A percentile compares a stretch with the other conserved stretches of the same genome.
Evolutionary conservation across 1,284 basidiomycete genomes (phyloP).

Genomic region (Trichosporon sp.): DNA sequence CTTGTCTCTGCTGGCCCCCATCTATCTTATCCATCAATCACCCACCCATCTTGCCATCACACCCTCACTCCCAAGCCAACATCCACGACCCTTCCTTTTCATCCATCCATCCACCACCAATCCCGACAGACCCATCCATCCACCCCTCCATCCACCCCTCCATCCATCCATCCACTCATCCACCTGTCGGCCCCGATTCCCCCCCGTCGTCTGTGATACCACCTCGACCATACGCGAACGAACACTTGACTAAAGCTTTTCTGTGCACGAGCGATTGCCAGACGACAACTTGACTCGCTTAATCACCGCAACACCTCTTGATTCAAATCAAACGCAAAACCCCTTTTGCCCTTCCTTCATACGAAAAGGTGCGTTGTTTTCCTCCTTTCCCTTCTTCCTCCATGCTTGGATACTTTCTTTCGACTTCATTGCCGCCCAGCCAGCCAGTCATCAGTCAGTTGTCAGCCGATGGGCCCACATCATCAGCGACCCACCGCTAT

Average conservation of each 20-base stretch:
- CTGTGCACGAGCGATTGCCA: neutral
- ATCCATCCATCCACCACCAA: conserved; percentile 14
- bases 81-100: conserved; percentile 21
- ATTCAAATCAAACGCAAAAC: neutral
- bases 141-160: neutral
- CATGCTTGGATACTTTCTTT: neutral
- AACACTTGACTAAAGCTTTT: neutral
- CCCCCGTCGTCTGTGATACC: conserved; percentile 22
- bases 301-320: conserved; percentile 3
- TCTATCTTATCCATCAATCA: conserved; percentile 17
- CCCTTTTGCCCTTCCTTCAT: neutral
- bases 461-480: conserved; percentile 17
- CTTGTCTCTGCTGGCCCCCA: neutral
- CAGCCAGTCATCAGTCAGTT: conserved; percentile 4
- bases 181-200: conserved; percentile 44
- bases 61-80: conserved; percentile 22
- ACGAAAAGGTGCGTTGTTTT: conserved; percentile 5
- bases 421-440: neutral
- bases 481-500: neutral
- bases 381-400: neutral
- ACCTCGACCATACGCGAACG: neutral
- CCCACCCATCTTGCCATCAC: neutral
- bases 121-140: neutral
- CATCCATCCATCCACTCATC: conserved; percentile 28
- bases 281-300: neutral